A percentile compares a stretch with the other conserved stretches of the same genome.
These are phyloP conservation scores for Penicillium sp. DNA, from an alignment of 2,329 filamentous ascomycete species.

Conservation along the genomic window DNA sequence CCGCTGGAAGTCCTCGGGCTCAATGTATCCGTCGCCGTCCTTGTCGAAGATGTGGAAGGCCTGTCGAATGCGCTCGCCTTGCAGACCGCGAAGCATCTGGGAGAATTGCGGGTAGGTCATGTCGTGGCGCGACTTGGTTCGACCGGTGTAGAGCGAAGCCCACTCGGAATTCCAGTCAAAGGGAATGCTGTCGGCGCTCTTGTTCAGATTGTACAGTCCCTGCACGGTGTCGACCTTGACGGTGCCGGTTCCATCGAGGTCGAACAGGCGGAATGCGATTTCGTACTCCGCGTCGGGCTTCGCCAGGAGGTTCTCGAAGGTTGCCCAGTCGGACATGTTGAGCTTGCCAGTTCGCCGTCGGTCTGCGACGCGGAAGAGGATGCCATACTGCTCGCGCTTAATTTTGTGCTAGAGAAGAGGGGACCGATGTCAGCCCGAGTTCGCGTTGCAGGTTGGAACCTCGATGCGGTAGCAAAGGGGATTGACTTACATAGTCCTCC, in stretches of 20 bases:
- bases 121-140: constrained; percentile 79
- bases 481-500: constrained; percentile 80
- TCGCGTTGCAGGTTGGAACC: not conserved
- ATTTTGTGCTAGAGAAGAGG: constrained; percentile 77
- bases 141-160: constrained; percentile 90
- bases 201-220: constrained; percentile 81
- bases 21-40: constrained; percentile 90
- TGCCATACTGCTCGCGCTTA: constrained; percentile 88
- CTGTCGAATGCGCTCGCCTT: constrained; percentile 93
- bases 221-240: constrained; percentile 91
- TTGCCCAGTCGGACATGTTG: constrained; percentile 79
- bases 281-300: constrained; percentile 99
- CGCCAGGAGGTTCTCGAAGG: constrained; percentile 87
- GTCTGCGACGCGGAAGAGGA: constrained; percentile 91
- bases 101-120: constrained; percentile 96
- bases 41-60: constrained; percentile 90
- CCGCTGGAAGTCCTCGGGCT: constrained; percentile 91
- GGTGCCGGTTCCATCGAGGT: constrained; percentile 74
- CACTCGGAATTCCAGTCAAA: constrained; percentile 98
- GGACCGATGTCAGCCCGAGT: constrained; percentile 19
- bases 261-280: constrained; percentile 95
- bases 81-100: constrained; percentile 93
- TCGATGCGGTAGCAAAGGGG: not conserved
- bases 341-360: constrained; percentile 69
- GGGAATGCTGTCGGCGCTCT: constrained; percentile 76